These are phyloP conservation scores for Triglochin maritima DNA, from an alignment of 106 monocot genomes.

Conservation along the genomic window DNA sequence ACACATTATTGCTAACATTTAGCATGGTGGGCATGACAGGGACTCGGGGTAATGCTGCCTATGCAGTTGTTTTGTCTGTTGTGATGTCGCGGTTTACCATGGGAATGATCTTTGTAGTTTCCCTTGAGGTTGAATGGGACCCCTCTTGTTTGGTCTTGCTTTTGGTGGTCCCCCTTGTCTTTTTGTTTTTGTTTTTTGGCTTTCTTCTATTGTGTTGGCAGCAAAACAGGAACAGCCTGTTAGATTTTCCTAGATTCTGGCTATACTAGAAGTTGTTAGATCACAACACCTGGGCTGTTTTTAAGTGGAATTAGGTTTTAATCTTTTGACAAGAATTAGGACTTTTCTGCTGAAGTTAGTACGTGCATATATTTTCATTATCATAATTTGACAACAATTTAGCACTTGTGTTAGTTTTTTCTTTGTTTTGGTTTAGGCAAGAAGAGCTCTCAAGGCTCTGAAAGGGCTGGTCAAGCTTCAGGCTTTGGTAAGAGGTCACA, in stretches of 20 bases:
- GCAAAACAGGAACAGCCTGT: background rate
- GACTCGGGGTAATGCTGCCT: background rate
- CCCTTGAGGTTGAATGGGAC: slow-evolving; percentile 1
- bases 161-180: background rate
- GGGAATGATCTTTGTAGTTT: background rate
- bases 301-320: background rate
- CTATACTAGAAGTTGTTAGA: background rate
- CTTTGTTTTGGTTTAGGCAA: slow-evolving; percentile 31
- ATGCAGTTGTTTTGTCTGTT: background rate
- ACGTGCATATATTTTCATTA: background rate
- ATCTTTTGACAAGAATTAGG: background rate
- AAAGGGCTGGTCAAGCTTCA: slow-evolving; percentile 79
- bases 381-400: background rate
- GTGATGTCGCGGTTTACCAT: background rate
- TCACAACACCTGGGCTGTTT: background rate
- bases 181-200: no score
- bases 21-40: background rate
- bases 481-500: slow-evolving; percentile 73
- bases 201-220: background rate
- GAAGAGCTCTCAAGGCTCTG: slow-evolving; percentile 69
- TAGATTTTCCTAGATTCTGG: background rate
- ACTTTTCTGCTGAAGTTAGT: background rate
- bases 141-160: background rate
- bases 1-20: background rate
- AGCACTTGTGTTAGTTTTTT: background rate